These are phyloP conservation scores for Blastobotrys apis DNA, from an alignment of 1,139 yeast genomes.

Conservation along the genomic window DNA sequence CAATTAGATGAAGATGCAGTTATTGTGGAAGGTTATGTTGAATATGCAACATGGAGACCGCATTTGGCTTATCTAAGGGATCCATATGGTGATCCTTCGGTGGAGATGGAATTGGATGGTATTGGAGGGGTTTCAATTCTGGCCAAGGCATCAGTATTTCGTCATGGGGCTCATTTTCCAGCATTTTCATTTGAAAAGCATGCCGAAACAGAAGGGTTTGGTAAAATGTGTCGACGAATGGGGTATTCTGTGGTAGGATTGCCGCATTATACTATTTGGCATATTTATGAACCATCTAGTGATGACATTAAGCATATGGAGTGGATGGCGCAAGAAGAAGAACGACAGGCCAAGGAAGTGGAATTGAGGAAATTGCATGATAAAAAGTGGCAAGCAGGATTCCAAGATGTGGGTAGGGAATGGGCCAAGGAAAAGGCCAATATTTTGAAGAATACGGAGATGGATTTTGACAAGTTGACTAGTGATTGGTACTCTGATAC, in stretches of 20 bases:
- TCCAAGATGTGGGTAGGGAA: conserved; percentile 62
- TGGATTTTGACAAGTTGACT: conserved; percentile 28
- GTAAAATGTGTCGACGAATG: conserved; percentile 78
- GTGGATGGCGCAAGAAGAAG: conserved; percentile 93
- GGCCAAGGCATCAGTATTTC: conserved; percentile 74
- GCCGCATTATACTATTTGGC: conserved; percentile 92
- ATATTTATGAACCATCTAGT: conserved; percentile 80
- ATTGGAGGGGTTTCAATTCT: conserved; percentile 87
- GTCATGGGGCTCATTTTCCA: conserved; percentile 81
- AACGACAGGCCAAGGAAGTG: conserved; percentile 63
- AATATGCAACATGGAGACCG: conserved; percentile 90
- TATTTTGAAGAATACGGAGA: conserved; percentile 69
- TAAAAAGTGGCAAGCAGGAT: conserved; percentile 71
- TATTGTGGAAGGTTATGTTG: conserved; percentile 88
- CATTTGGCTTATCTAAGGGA: conserved; percentile 84
- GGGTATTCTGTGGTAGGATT: conserved; percentile 77
- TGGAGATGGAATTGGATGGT: conserved; percentile 84
- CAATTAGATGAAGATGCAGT: conserved; percentile 81
- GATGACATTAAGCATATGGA: conserved; percentile 92
- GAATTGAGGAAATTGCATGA: conserved; percentile 65
- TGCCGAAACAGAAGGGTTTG: conserved; percentile 93
- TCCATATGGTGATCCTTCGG: conserved; percentile 81
- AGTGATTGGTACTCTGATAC: conserved; percentile 25
- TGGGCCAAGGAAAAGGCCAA: conserved; percentile 66
- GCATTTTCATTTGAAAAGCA: conserved; percentile 87